Evolutionary conservation across 2,329 filamentous ascomycete species (phyloP).

Genomic region (Hypoxylon rubiginosum): DNA sequence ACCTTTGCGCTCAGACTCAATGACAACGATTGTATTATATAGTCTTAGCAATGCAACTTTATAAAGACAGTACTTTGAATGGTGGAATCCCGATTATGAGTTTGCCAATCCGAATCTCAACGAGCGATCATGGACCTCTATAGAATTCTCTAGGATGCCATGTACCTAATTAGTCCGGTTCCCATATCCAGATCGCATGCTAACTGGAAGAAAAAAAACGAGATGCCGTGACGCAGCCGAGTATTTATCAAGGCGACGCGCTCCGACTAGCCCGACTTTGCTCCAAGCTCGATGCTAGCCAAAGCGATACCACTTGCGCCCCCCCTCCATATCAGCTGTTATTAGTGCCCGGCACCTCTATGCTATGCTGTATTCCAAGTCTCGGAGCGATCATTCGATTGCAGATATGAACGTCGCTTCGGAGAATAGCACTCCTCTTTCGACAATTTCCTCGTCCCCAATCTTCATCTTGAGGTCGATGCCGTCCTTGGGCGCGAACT

Average conservation of each 20-base stretch:
- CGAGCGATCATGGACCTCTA: constrained; percentile 38
- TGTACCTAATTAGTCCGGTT: constrained; percentile 19
- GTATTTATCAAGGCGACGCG: constrained; percentile 5
- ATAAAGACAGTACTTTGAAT: constrained; percentile 25
- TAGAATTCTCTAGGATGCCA: constrained; percentile 26
- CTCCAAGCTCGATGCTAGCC: constrained; percentile 15
- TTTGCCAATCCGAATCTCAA: constrained; percentile 26
- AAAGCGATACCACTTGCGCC: not conserved
- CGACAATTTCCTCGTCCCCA: constrained; percentile 81
- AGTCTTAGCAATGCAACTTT: constrained; percentile 21
- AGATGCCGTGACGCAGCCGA: constrained; percentile 15
- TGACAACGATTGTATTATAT: constrained; percentile 29
- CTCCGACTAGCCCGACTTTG: constrained; percentile 11
- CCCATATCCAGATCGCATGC: constrained; percentile 36
- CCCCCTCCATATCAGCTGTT: constrained; percentile 11
- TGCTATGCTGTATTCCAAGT: constrained; percentile 20
- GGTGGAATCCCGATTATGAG: constrained; percentile 20
- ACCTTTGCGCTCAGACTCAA: too few species aligned
- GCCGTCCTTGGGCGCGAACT: constrained; percentile 78
- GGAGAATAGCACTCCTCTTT: constrained; percentile 83
- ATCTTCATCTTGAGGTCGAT: constrained; percentile 85
- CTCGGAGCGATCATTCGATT: constrained; percentile 31
- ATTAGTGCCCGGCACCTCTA: constrained; percentile 25
- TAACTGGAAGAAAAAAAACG: constrained; percentile 16
- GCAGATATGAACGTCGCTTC: constrained; percentile 97